phyloP scores from a whole-genome alignment of 1,284 basidiomycete species.

The Leccinum brunneo-olivaceum region DNA sequence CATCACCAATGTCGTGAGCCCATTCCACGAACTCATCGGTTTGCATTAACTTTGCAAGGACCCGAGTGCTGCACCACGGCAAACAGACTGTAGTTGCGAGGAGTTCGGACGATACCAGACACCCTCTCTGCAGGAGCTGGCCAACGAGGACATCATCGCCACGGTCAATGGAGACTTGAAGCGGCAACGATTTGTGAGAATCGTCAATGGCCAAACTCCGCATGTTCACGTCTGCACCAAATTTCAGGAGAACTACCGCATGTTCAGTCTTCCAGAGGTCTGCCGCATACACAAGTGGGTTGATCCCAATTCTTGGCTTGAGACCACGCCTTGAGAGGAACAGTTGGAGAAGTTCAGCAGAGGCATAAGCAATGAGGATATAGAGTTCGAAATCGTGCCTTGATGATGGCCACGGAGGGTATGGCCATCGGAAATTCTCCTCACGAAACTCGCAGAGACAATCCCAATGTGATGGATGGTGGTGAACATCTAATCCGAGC shows the following conservation, averaged over 20 bases:
- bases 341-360: neutral
- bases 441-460: slow-evolving; percentile 1
- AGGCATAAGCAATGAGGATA: slow-evolving; percentile 1
- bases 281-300: slow-evolving; percentile 4
- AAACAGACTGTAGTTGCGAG: neutral
- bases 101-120: neutral
- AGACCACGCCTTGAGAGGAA: neutral
- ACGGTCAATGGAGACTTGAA: slow-evolving; percentile 1
- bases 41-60: neutral
- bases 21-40: neutral
- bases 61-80: slow-evolving; percentile 3
- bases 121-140: neutral
- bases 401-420: slow-evolving; percentile 3
- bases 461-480: slow-evolving; percentile 2
- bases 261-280: slow-evolving; percentile 1
- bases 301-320: neutral
- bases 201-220: neutral
- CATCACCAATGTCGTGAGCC: neutral
- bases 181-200: neutral
- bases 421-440: neutral
- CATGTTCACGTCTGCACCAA: neutral
- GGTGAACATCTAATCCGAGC: neutral
- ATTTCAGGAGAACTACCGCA: neutral
- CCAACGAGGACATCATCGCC: neutral
- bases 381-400: neutral